A percentile compares a stretch with the other conserved stretches of the same genome.
These are phyloP conservation scores for Echites panduratus DNA, from an alignment of 257 asterid species.

Conservation along the genomic window DNA sequence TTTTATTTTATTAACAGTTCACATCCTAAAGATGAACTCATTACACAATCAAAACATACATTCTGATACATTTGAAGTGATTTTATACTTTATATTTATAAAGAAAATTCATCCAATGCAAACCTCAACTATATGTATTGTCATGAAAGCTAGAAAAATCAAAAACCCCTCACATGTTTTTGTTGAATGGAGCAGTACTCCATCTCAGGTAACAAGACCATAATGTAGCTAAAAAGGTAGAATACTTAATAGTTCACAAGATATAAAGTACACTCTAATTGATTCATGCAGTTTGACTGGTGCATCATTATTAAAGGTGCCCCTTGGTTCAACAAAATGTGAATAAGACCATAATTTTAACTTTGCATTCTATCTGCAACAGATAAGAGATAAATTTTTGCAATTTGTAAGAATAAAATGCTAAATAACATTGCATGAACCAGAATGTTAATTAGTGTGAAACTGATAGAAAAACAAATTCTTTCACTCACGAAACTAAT, in stretches of 20 bases:
- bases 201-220: neutral
- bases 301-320: neutral
- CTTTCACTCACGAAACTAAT: too few species aligned
- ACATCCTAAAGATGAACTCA: neutral
- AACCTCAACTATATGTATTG: neutral
- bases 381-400: neutral
- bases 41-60: neutral
- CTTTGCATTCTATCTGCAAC: neutral
- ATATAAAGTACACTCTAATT: neutral
- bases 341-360: neutral
- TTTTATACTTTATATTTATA: neutral
- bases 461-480: neutral
- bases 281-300: neutral
- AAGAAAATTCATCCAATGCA: neutral
- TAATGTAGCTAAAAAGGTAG: neutral
- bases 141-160: neutral
- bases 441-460: neutral
- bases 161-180: too few species aligned
- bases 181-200: neutral
- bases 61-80: neutral
- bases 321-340: neutral
- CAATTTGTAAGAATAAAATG: neutral
- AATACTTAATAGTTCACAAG: neutral
- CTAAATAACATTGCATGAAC: neutral
- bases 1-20: neutral